phyloP scores from a whole-genome alignment of 768 basidiomycete genomes.

The Porpolomopsis calyptriformis region DNA sequence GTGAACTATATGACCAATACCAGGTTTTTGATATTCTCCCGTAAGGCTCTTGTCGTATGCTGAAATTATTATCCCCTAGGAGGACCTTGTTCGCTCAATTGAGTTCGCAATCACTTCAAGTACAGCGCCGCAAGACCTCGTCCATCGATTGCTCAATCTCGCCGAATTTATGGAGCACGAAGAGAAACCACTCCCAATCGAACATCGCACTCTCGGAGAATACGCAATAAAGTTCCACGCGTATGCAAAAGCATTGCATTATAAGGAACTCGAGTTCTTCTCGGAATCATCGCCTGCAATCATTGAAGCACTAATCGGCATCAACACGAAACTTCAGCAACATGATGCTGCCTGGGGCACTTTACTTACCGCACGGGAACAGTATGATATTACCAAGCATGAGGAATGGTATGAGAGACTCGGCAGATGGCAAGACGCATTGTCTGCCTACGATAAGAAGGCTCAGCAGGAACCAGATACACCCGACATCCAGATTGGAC shows the following conservation, averaged over 20 bases:
- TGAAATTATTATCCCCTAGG: conserved; percentile 36
- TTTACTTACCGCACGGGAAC: conserved; percentile 77
- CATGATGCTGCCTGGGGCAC: conserved; percentile 98
- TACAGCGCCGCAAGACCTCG: conserved; percentile 74
- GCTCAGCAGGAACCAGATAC: conserved; percentile 64
- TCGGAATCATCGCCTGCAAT: conserved; percentile 82
- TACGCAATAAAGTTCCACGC: conserved; percentile 90
- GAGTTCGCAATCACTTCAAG: conserved; percentile 74
- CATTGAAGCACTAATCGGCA: conserved; percentile 89
- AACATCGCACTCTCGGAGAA: conserved; percentile 85
- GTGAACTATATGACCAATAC: conserved; percentile 90
- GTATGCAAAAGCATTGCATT: conserved; percentile 95
- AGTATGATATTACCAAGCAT: conserved; percentile 84
- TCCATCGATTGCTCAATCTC: conserved; percentile 83
- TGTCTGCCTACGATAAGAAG: conserved; percentile 75
- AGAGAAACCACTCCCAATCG: conserved; percentile 89
- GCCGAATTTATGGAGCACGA: conserved; percentile 99
- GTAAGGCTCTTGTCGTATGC: not conserved
- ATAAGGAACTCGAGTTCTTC: conserved; percentile 97
- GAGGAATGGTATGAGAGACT: conserved; percentile 98
- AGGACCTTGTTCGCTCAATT: conserved; percentile 87
- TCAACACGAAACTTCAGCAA: conserved; percentile 94
- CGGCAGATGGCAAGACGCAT: conserved; percentile 91
- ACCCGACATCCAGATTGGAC: conserved; percentile 72
- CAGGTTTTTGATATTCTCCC: conserved; percentile 54